A percentile compares a stretch with the other conserved stretches of the same genome.
These are phyloP conservation scores for Collariella sp. DNA, from an alignment of 495 filamentous ascomycete species.

Conservation along the genomic window DNA sequence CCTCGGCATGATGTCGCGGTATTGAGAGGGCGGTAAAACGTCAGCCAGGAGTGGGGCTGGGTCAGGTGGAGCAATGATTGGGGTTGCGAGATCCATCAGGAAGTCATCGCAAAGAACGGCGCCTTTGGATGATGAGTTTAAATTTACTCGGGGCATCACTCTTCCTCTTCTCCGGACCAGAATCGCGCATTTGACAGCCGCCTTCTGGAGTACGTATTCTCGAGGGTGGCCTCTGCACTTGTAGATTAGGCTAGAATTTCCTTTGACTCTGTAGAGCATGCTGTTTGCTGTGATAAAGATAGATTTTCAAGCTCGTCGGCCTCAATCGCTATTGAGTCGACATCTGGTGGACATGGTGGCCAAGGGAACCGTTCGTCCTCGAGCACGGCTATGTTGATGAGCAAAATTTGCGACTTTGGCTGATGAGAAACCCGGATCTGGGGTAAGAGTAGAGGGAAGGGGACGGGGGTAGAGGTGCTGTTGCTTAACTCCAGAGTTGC, in stretches of 20 bases:
- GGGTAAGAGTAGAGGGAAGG: neutral
- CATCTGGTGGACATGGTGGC: slow-evolving; percentile 2
- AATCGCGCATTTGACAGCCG: slow-evolving; percentile 3
- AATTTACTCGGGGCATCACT: no score
- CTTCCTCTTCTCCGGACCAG: neutral
- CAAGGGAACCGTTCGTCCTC: neutral
- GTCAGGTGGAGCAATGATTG: neutral
- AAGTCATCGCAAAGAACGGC: neutral
- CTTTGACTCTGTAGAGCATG: slow-evolving; percentile 4
- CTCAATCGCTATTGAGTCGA: neutral
- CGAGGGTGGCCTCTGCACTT: neutral
- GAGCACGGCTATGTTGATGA: neutral
- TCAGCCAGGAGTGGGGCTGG: neutral
- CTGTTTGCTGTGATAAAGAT: neutral
- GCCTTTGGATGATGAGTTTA: neutral
- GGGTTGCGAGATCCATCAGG: slow-evolving; percentile 6
- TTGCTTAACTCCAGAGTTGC: no score
- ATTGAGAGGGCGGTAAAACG: neutral
- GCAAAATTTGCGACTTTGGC: neutral
- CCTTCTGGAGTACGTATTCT: slow-evolving; percentile 7
- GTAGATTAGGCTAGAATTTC: neutral
- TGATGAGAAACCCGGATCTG: neutral
- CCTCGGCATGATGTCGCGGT: slow-evolving; percentile 1
- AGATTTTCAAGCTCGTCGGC: neutral
- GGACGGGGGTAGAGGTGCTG: no score